Base-by-base conservation (phyloP, 305 asterid species). In the Solanum hybrid region DNA sequence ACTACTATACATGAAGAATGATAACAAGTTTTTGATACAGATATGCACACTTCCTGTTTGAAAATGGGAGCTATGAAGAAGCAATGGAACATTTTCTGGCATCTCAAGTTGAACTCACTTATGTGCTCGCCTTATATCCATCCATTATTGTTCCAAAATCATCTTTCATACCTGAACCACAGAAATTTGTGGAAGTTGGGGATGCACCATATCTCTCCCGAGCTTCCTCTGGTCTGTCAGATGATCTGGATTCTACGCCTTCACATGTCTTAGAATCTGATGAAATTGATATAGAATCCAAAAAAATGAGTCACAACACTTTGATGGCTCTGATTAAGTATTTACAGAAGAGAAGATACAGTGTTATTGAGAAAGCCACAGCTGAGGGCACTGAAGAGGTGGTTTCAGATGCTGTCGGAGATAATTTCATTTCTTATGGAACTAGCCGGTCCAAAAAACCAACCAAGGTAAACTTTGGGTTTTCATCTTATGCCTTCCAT, bases 321-420 rank as follows among this genome's bases (percentile, higher is more conserved):
- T 94, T 98, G 90, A 97, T 98, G 99, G 99, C 98, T 92, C 98
- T 98, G 87, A 95, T 97, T 88, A 96, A 95, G 95, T 97, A 94
- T 94, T 92, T 98, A 95, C 99, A 97, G 95, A 95, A 94, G 92
- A 98, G 94, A 94, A 94, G 99, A 93, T 94, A 91, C 75, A 89
- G 93, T 90, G 92, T 97, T 29, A 92, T 98, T 89, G 99, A 97
- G 86, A 98, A 95, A 93, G 99, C 99, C 90, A 95, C 99, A 76
- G 95, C 98, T n/a, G 99, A 98, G 93, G 98, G 99, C 91, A 97
- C 99, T 84, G 99, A 97, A 92, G 99, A 98, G 94, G 98, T 94
- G 79, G 99, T 98, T 93, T 98, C 98, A 90, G 98, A 97, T 95
- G 99, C 97, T 61, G 98, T 97, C 31, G 98, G 98, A 90, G 94